Evolutionary conservation across 768 basidiomycete genomes (phyloP).

Genomic region (Pleurotus tuber-regium): DNA sequence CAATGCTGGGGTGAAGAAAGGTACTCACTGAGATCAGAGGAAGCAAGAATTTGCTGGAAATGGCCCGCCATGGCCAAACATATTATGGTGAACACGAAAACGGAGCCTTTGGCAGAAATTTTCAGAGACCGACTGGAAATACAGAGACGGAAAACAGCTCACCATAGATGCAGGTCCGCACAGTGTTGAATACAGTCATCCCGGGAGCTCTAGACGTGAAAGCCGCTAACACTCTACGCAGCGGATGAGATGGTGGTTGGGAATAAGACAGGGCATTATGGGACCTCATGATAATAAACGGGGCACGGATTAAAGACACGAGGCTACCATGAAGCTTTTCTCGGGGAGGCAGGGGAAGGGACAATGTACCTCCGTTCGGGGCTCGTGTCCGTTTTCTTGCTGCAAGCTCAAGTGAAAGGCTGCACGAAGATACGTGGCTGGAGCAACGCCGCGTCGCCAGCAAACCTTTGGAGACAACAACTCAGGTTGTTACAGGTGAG

Average conservation of each 20-base stretch:
- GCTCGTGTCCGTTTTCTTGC: slow-evolving; percentile 1
- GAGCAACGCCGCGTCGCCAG: background rate
- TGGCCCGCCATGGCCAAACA: slow-evolving; percentile 79
- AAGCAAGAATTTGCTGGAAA: slow-evolving; percentile 66
- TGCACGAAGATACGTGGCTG: slow-evolving; percentile 8
- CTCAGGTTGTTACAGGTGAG: too few species aligned
- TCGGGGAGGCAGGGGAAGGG: slow-evolving; percentile 7
- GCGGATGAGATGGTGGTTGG: slow-evolving; percentile 19
- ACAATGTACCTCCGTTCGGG: slow-evolving; percentile 1
- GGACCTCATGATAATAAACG: slow-evolving; percentile 43
- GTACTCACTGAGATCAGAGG: slow-evolving; percentile 77
- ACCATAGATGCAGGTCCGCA: slow-evolving; percentile 70
- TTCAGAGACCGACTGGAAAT: slow-evolving; percentile 3
- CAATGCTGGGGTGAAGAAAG: background rate
- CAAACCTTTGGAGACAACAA: background rate
- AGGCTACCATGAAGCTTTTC: slow-evolving; percentile 40
- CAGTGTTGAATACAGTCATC: slow-evolving; percentile 73
- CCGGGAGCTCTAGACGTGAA: slow-evolving; percentile 28
- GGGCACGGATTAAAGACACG: slow-evolving; percentile 35
- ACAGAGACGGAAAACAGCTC: slow-evolving; percentile 22
- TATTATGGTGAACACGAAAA: slow-evolving; percentile 74
- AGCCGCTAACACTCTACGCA: slow-evolving; percentile 7
- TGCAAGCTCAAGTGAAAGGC: slow-evolving; percentile 3
- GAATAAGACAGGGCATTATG: slow-evolving; percentile 25
- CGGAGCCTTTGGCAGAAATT: slow-evolving; percentile 42